phyloP scores from a whole-genome alignment of 2,329 filamentous ascomycete species.

The Fusarium tuaranense region DNA sequence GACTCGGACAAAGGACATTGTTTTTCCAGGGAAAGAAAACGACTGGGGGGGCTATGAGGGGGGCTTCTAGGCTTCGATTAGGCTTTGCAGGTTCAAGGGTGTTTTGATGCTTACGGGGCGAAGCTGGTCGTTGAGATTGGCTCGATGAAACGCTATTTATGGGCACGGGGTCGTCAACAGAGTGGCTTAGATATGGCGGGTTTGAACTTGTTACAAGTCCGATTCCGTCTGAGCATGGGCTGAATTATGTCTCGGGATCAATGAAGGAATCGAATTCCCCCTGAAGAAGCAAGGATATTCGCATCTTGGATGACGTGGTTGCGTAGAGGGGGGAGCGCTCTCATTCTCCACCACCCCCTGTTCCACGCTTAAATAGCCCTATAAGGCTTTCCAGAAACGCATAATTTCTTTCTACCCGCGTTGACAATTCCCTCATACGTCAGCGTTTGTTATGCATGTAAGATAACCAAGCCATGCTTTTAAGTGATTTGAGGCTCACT shows the following conservation, averaged over 20 bases:
- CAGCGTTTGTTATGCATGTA: neutral
- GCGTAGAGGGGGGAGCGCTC: neutral
- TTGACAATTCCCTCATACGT: neutral
- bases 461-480: neutral
- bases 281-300: neutral
- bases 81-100: neutral
- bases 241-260: neutral
- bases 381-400: neutral
- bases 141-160: neutral
- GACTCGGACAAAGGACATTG: neutral
- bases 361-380: neutral
- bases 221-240: neutral
- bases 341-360: constrained; percentile 1
- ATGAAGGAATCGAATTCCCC: neutral
- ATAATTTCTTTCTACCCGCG: neutral
- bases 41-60: neutral
- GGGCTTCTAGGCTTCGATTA: neutral
- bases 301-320: neutral
- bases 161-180: constrained; percentile 2
- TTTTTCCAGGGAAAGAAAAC: neutral
- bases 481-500: neutral
- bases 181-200: neutral
- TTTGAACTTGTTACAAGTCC: neutral
- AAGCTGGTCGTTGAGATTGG: neutral
- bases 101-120: neutral